Base-by-base conservation (phyloP, 345 rosid species). In the Acer yangbiense region DNA sequence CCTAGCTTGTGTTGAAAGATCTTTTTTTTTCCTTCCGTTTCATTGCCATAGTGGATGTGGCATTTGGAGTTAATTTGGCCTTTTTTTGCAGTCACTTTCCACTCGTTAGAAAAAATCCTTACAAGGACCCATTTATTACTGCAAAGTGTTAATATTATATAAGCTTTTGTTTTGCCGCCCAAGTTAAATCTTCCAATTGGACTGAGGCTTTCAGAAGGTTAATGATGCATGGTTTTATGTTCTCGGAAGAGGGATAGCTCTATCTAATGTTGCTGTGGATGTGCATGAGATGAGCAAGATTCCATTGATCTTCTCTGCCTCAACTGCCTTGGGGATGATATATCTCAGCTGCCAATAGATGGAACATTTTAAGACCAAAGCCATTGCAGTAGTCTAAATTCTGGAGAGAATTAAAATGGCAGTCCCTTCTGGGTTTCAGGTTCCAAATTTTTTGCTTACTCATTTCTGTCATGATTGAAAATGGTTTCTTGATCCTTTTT, bases 221-320 rank as follows among this genome's bases (percentile, higher is more conserved):
- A 25, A 44, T 48, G 11, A 65, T 52, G 41, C 67, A 61, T 43
- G 21, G 32, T 14, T 74, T 46, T 65, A 32, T 65, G 54, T 3
- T 68, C n/a, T 44, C 44, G 17, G 52, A 29, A n/a, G n/a, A 64
- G 32, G 46, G 50, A 64, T 75, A 10, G 62, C 17, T 75, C 63
- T 48, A 27, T 74, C 69, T 48, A 18, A 32, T 57, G 39, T n/a
- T 72, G 7, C 9, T 21, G 27, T 1, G 7, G 27, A 27, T 11
- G 20, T 50, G 29, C 50, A 23, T 29, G 4, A 62, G 21, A 6
- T 16, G 27, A 62, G n/a, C 52, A 16, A 46, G 46, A 12, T 20
- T 43, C 43, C 64, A 1, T 46, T 44, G 58, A 3, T 16, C 44
- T 35, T 58, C 25, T 50, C 50, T 75, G 63, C 63, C 62, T 52